Conservation (phyloP, 129 eudicot genomes). For the carrot (Daucus carota) region DNA sequence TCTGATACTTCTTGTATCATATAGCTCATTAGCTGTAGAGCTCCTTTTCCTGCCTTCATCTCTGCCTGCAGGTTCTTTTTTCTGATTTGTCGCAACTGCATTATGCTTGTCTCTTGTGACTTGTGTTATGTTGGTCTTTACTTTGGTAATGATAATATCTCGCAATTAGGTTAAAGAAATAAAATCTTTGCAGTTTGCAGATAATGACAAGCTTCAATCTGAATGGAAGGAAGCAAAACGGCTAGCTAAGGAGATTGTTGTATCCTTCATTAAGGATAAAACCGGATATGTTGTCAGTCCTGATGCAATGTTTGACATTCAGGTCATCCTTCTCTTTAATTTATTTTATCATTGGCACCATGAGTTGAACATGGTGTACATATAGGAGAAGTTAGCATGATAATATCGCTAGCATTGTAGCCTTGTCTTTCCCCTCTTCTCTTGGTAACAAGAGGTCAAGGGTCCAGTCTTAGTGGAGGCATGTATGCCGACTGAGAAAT, state of each 20-base stretch:
- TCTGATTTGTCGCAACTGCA: not conserved
- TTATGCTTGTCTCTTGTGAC: not conserved
- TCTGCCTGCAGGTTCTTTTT: not conserved
- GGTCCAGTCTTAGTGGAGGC: no score
- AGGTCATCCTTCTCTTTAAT: slow-evolving; percentile 31
- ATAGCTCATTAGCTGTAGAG: no score
- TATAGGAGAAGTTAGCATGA: no score
- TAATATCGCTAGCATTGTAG: no score
- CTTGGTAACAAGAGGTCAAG: no score
- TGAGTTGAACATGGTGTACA: no score
- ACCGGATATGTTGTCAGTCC: slow-evolving; percentile 82
- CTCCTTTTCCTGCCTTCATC: not conserved
- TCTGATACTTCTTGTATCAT: no score
- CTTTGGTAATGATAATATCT: not conserved
- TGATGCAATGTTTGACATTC: slow-evolving; percentile 92
- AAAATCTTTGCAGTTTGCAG: slow-evolving; percentile 55
- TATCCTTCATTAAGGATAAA: slow-evolving; percentile 62
- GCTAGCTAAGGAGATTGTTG: slow-evolving; percentile 59
- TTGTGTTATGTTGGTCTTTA: not conserved
- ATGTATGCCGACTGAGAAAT: no score
- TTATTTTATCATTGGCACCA: not conserved
- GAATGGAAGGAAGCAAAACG: slow-evolving; percentile 87
- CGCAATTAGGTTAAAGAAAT: not conserved
- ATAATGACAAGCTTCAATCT: slow-evolving; percentile 60
- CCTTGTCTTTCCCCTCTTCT: no score